Percentiles rank a stretch among this genome's conserved stretches.
Evolutionary conservation across 768 basidiomycete genomes (phyloP).

Genomic region (Cyclocybe aegerita): DNA sequence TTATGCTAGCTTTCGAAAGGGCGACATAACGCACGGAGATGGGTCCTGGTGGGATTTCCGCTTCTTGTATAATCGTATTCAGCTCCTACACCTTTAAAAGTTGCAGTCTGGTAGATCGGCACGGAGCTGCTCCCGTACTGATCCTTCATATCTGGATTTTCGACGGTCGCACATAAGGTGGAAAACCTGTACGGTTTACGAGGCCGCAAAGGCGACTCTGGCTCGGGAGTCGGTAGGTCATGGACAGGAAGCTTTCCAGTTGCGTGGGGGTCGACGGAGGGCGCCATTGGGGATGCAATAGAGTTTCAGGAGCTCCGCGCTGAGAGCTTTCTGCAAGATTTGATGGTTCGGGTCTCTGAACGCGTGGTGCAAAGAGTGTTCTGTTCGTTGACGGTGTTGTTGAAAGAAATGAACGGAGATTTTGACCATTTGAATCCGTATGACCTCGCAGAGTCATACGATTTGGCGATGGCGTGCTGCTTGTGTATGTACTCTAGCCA

Average conservation of each 20-base stretch:
- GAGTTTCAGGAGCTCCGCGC: no score
- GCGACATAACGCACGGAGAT: conserved; percentile 64
- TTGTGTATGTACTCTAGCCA: not conserved
- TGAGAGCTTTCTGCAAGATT: no score
- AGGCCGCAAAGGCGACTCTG: conserved; percentile 67
- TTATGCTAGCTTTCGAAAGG: not conserved
- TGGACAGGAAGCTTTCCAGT: conserved; percentile 31
- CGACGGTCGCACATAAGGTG: conserved; percentile 89
- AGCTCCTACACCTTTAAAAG: conserved; percentile 91
- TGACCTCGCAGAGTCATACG: conserved; percentile 1
- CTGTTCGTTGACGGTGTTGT: not conserved
- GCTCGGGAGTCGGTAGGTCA: conserved; percentile 79
- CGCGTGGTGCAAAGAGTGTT: no score
- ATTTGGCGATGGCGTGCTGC: conserved; percentile 29
- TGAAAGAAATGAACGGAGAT: not conserved
- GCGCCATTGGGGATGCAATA: conserved; percentile 24
- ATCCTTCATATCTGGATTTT: conserved; percentile 90
- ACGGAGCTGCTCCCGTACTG: conserved; percentile 93
- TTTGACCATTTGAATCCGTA: conserved; percentile 1
- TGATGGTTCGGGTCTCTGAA: no score
- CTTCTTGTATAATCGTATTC: conserved; percentile 94
- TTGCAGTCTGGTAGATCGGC: conserved; percentile 97
- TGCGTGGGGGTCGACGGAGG: conserved; percentile 37
- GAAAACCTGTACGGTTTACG: conserved; percentile 85
- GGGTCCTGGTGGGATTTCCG: conserved; percentile 95